A percentile compares a stretch with the other conserved stretches of the same genome.
Conservation (phyloP, 495 filamentous ascomycete species). For the Talaromyces wortmannii region DNA sequence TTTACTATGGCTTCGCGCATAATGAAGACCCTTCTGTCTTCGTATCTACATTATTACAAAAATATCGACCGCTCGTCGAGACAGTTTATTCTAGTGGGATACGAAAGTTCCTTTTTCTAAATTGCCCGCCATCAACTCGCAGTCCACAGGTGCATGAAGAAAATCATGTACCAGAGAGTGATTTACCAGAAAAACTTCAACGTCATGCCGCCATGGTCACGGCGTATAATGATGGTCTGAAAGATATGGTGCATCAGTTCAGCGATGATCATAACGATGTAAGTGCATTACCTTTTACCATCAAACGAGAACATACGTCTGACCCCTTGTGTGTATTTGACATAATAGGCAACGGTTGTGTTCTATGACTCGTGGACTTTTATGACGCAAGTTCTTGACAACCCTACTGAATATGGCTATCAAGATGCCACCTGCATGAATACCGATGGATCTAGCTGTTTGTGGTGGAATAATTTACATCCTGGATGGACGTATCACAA, state of each 20-base stretch:
- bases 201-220: constrained; percentile 20
- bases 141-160: constrained; percentile 43
- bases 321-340: not conserved
- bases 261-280: constrained; percentile 16
- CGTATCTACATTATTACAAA: constrained; percentile 46
- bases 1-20: constrained; percentile 3
- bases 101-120: constrained; percentile 67
- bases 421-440: constrained; percentile 7
- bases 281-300: constrained; percentile 2
- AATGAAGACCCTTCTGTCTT: constrained; percentile 18
- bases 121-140: constrained; percentile 64
- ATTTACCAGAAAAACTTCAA: constrained; percentile 8
- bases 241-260: constrained; percentile 18
- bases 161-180: constrained; percentile 9
- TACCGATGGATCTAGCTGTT: constrained; percentile 4
- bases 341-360: not conserved
- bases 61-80: constrained; percentile 48
- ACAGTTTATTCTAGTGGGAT: constrained; percentile 57
- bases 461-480: constrained; percentile 14
- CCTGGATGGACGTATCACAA: constrained; percentile 9
- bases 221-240: constrained; percentile 21
- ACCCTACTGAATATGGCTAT: constrained; percentile 26
- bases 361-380: constrained; percentile 8
- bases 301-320: not conserved
- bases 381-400: constrained; percentile 39